phyloP scores from a whole-genome alignment of 192 early-diverging fungal species.

The Oehlia diaphana region DNA sequence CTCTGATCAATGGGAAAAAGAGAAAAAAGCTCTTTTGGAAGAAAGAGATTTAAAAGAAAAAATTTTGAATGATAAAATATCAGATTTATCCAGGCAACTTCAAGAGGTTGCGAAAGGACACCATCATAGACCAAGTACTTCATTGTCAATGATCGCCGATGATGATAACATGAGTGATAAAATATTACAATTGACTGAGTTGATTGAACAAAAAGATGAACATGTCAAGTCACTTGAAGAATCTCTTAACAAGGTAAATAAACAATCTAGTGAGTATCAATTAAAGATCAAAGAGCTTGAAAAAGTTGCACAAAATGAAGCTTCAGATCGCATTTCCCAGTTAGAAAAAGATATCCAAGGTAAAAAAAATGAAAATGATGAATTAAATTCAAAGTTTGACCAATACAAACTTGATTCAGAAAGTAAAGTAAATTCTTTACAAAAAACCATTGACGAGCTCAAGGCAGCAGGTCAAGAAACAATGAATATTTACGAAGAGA shows the following conservation, averaged over 20 bases:
- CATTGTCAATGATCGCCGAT: slow-evolving; percentile 8
- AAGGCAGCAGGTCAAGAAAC: slow-evolving; percentile 48
- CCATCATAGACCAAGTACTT: slow-evolving; percentile 2
- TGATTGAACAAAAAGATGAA: slow-evolving; percentile 25
- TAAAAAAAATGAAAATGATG: slow-evolving; percentile 32
- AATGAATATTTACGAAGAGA: slow-evolving; percentile 46
- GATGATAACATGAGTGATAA: slow-evolving; percentile 27
- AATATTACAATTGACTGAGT: slow-evolving; percentile 24
- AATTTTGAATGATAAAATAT: slow-evolving; percentile 35
- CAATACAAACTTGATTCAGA: slow-evolving; percentile 3
- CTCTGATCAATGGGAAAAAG: slow-evolving; percentile 10
- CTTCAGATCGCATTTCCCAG: slow-evolving; percentile 15
- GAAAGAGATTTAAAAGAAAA: slow-evolving; percentile 29
- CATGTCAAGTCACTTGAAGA: slow-evolving; percentile 35
- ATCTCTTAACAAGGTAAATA: slow-evolving; percentile 36
- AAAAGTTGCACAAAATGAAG: slow-evolving; percentile 25
- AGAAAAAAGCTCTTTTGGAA: slow-evolving; percentile 39
- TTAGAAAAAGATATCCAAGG: slow-evolving; percentile 37
- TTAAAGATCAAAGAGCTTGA: slow-evolving; percentile 41
- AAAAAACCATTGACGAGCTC: slow-evolving; percentile 39
- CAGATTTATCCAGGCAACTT: slow-evolving; percentile 30
- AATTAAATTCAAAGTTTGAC: slow-evolving; percentile 16
- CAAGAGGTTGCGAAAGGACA: slow-evolving; percentile 29
- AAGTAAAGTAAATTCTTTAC: slow-evolving; percentile 3
- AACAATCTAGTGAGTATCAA: slow-evolving; percentile 34